phyloP scores from a whole-genome alignment of 1,284 basidiomycete species.

The Xerocomus minutiporus region DNA sequence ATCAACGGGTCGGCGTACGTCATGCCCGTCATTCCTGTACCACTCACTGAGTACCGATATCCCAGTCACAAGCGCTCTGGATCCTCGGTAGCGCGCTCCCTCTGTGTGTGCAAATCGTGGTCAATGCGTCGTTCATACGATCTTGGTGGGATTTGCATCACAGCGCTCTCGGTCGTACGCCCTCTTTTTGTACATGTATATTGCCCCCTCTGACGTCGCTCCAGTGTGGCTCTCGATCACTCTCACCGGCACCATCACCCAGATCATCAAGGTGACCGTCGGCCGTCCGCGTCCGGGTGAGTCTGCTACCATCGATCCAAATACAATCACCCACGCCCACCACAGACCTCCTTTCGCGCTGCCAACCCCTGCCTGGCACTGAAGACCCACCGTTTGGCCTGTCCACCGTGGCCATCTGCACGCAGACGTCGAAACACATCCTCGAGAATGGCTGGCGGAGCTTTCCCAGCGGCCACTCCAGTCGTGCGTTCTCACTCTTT shows the following conservation, averaged over 20 bases:
- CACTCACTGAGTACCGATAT: not conserved
- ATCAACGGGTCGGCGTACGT: slow-evolving; percentile 61
- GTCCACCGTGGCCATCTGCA: slow-evolving; percentile 61
- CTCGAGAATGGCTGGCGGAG: slow-evolving; percentile 69
- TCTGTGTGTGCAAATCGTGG: slow-evolving; percentile 43
- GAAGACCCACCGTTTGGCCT: slow-evolving; percentile 58
- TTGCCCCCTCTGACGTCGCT: not conserved
- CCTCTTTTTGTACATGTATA: too few species aligned
- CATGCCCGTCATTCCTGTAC: not conserved
- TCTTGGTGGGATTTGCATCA: slow-evolving; percentile 71
- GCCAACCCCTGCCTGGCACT: slow-evolving; percentile 33
- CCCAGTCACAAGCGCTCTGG: slow-evolving; percentile 38
- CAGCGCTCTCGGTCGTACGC: slow-evolving; percentile 53
- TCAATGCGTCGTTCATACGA: slow-evolving; percentile 50
- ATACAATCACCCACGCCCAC: not conserved
- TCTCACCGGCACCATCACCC: slow-evolving; percentile 60
- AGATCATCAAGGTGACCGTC: slow-evolving; percentile 61
- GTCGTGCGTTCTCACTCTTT: slow-evolving; percentile 37
- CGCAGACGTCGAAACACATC: slow-evolving; percentile 43
- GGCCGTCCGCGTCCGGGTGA: slow-evolving; percentile 64
- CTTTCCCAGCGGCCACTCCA: slow-evolving; percentile 76
- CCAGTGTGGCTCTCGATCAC: slow-evolving; percentile 54
- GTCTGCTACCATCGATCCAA: not conserved
- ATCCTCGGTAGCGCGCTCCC: slow-evolving; percentile 49
- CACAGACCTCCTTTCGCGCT: not conserved